These are phyloP conservation scores for Phytophthora syringae DNA, from an alignment of 352 stramenopile species.

Conservation along the genomic window DNA sequence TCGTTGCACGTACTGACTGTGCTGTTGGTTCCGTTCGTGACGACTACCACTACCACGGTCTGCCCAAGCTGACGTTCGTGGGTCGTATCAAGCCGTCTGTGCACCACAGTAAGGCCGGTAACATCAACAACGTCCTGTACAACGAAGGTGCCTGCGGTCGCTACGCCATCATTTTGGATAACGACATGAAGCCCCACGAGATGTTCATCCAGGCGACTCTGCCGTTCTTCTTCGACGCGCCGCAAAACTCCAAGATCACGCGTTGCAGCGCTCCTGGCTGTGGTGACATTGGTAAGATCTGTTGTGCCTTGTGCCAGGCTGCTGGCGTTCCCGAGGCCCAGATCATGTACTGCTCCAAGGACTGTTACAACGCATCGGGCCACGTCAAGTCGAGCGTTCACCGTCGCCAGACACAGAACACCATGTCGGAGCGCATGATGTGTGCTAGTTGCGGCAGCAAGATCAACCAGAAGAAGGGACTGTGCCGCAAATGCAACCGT, in stretches of 20 bases:
- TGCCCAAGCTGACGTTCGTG: constrained; percentile 68
- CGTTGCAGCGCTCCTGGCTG: constrained; percentile 67
- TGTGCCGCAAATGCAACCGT: constrained; percentile 71
- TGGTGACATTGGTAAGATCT: constrained; percentile 78
- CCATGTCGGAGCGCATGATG: constrained; percentile 64
- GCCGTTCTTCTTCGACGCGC: constrained; percentile 75
- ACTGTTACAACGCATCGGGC: constrained; percentile 76
- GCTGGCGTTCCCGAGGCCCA: constrained; percentile 66
- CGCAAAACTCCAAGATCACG: constrained; percentile 72
- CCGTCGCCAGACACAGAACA: constrained; percentile 75
- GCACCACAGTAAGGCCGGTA: constrained; percentile 81
- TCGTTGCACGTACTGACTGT: constrained; percentile 57
- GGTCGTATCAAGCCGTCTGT: constrained; percentile 73
- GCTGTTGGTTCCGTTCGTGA: constrained; percentile 72
- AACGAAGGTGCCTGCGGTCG: constrained; percentile 75
- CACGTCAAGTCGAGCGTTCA: constrained; percentile 72
- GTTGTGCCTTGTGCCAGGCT: constrained; percentile 68
- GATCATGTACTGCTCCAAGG: constrained; percentile 83
- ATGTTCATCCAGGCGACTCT: constrained; percentile 79
- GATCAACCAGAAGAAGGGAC: constrained; percentile 70
- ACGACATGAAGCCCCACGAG: constrained; percentile 84
- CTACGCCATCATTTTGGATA: constrained; percentile 83
- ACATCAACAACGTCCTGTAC: constrained; percentile 88
- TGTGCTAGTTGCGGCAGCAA: constrained; percentile 68
- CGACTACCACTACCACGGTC: constrained; percentile 71